A percentile compares a stretch with the other conserved stretches of the same genome.
Evolutionary conservation across 2,329 filamentous ascomycete genomes (phyloP).

Genomic region (Hypoxylon sp.): DNA sequence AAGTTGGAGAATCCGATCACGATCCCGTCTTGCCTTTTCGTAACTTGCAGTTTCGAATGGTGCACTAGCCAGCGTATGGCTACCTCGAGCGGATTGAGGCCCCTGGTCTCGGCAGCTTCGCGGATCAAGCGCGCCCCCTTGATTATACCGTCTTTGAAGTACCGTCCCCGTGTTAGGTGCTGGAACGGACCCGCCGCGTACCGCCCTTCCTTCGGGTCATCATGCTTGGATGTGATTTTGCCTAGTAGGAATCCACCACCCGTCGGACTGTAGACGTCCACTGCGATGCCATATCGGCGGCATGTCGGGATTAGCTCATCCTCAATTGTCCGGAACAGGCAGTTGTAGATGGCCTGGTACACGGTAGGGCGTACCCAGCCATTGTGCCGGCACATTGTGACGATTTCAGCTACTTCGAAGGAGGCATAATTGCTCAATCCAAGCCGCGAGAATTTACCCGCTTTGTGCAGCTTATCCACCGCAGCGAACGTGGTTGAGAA

Average conservation of each 20-base stretch:
- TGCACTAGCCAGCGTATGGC: slow-evolving; percentile 80
- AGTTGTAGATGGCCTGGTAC: slow-evolving; percentile 89
- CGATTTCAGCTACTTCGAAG: slow-evolving; percentile 88
- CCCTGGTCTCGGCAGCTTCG: slow-evolving; percentile 74
- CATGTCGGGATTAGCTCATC: slow-evolving; percentile 80
- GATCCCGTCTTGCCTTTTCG: slow-evolving; percentile 68
- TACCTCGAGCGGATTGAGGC: slow-evolving; percentile 77
- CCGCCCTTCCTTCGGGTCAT: slow-evolving; percentile 74
- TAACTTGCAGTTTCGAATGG: slow-evolving; percentile 72
- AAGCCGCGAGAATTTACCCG: slow-evolving; percentile 84
- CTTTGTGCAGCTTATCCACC: slow-evolving; percentile 83
- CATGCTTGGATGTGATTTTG: slow-evolving; percentile 77
- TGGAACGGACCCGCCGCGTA: slow-evolving; percentile 64
- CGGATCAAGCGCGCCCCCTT: slow-evolving; percentile 77
- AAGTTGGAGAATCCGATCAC: slow-evolving; percentile 71
- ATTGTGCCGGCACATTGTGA: slow-evolving; percentile 80
- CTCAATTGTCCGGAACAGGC: slow-evolving; percentile 80
- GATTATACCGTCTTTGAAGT: slow-evolving; percentile 76
- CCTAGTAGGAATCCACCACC: slow-evolving; percentile 84
- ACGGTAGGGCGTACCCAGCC: slow-evolving; percentile 86
- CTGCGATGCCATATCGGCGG: slow-evolving; percentile 80
- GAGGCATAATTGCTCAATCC: slow-evolving; percentile 87
- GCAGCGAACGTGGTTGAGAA: slow-evolving; percentile 84
- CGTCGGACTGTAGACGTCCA: slow-evolving; percentile 86
- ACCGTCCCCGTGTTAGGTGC: slow-evolving; percentile 71